A percentile compares a stretch with the other conserved stretches of the same genome.
phyloP scores from a whole-genome alignment of 2,329 filamentous ascomycete species.

The Neofusicoccum umdonicola region DNA sequence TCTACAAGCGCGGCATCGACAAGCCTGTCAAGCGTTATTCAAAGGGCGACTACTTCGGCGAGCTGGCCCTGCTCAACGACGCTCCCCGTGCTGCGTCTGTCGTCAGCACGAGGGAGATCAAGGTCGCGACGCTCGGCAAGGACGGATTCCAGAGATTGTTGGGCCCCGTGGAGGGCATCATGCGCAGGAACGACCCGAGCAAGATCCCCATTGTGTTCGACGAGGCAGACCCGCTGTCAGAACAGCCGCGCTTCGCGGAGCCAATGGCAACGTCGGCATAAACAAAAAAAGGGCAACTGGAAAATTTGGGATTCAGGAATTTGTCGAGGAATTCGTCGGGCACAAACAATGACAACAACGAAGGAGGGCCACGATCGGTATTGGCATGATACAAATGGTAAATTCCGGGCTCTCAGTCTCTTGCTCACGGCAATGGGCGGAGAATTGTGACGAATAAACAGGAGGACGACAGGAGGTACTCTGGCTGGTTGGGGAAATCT shows the following conservation, averaged over 20 bases:
- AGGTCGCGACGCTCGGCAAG: conserved; percentile 88
- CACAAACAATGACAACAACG: conserved; percentile 13
- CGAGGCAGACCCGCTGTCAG: conserved; percentile 61
- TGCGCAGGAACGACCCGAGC: conserved; percentile 70
- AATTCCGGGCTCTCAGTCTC: conserved; percentile 8
- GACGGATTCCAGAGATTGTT: conserved; percentile 91
- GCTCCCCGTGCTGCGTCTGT: conserved; percentile 89
- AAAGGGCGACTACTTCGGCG: conserved; percentile 96
- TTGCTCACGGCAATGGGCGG: neutral
- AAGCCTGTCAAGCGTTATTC: conserved; percentile 75
- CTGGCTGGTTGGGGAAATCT: conserved; percentile 12
- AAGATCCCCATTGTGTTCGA: conserved; percentile 29
- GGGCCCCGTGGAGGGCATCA: conserved; percentile 89
- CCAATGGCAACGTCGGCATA: conserved; percentile 14
- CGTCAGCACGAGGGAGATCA: conserved; percentile 79
- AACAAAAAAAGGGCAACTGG: conserved; percentile 5
- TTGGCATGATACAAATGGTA: conserved; percentile 9
- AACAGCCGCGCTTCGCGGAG: neutral
- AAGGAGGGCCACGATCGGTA: conserved; percentile 12
- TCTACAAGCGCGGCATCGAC: conserved; percentile 72
- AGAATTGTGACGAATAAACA: conserved; percentile 14
- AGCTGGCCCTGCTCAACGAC: conserved; percentile 89
- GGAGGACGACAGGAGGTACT: conserved; percentile 11
- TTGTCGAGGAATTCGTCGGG: conserved; percentile 15
- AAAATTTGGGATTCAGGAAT: conserved; percentile 9